Evolutionary conservation across 768 basidiomycete species (phyloP), one percentile per base, ranked within the genome.

Genomic region (Tulasnella sp.): DNA sequence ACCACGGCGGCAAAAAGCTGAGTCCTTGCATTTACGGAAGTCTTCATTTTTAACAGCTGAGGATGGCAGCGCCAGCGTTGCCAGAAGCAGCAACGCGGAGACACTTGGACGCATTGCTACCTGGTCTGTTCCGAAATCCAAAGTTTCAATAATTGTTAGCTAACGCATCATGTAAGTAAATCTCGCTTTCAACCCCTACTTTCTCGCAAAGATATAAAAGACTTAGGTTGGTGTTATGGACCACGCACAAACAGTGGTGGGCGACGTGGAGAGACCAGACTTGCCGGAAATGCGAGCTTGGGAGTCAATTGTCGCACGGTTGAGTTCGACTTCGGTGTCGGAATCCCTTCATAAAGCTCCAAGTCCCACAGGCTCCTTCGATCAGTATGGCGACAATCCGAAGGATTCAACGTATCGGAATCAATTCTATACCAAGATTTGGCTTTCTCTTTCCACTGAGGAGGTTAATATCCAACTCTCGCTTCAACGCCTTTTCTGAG

Each of bases 1-100:
- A 74, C 96, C 95, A 69, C 92, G 85, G n/a, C 94, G 89, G 86
- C 98, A 99, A 85, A 99, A 99, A 26, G 93, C 96, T 0, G 95
- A 90, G 84, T 99, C 94, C n/a, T 88, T 87, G 82, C 98, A 99
- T 78, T 90, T 94, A 85, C 98, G 98, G 88, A 96, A 99, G 84
- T 98, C 95, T 79, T 92, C 88, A 26, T 87, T 85, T 85, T 87
- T 87, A 80, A 87, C 85, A 7, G 83, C 83, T 5, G 44, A 32
- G 16, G 73, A 73, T 3, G 79, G 39, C 40, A 74, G 70, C 37
- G 77, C 76, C 57, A 81, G 77, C 48, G 73, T 69, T 23, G 78
- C 16, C 74, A 79, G 73, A 40, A 79, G 73, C 20, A 80, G 72
- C 39, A 80, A 40, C 13, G 61, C 32, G 32, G 61, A 67, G 61